phyloP scores from a whole-genome alignment of 306 rosid species.

The Vigna hirtella region DNA sequence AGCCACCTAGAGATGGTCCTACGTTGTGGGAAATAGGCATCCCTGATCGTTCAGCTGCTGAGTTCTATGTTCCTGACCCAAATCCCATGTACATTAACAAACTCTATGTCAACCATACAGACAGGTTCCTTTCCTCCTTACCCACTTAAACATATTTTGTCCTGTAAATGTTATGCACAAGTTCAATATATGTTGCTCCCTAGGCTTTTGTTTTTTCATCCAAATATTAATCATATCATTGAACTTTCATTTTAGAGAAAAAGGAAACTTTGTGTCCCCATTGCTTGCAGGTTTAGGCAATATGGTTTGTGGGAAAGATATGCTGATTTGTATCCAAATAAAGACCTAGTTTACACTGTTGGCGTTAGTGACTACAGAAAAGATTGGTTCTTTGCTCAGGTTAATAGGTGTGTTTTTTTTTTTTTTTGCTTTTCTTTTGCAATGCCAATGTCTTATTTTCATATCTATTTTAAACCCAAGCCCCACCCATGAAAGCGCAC shows the following conservation, averaged over 20 bases:
- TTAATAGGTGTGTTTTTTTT: constrained; percentile 61
- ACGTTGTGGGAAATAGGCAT: constrained; percentile 88
- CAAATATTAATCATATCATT: not conserved
- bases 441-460: not conserved
- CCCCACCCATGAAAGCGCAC: not conserved
- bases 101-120: constrained; percentile 70
- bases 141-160: not conserved
- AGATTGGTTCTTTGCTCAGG: constrained; percentile 92
- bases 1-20: constrained; percentile 77
- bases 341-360: constrained; percentile 65
- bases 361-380: constrained; percentile 59
- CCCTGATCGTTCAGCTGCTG: constrained; percentile 82
- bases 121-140: constrained; percentile 54
- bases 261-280: not conserved
- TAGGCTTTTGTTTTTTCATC: not conserved
- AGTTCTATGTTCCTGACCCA: constrained; percentile 78
- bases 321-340: constrained; percentile 67
- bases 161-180: not conserved
- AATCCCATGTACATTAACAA: constrained; percentile 65
- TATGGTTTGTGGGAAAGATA: constrained; percentile 91
- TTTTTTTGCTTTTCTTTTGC: constrained; percentile 1
- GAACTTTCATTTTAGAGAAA: constrained; percentile 4
- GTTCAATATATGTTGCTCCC: not conserved
- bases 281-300: constrained; percentile 67
- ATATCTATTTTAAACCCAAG: not conserved